These are phyloP conservation scores for Pichia deserticola DNA, from an alignment of 805 yeast species.

Conservation along the genomic window DNA sequence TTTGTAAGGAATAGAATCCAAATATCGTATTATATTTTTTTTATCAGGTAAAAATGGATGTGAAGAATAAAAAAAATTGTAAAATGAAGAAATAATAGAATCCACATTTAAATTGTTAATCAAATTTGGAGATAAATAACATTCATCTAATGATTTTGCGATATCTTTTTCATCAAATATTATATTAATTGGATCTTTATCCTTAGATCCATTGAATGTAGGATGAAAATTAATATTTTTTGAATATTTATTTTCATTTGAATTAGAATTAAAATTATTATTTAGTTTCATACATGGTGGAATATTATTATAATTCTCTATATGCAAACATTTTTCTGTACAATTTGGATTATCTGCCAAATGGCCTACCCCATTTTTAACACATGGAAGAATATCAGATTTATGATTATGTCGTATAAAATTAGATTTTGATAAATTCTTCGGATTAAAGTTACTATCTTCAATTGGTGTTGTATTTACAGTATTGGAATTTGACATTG, in stretches of 20 bases:
- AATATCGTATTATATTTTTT: slow-evolving; percentile 28
- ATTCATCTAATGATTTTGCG: slow-evolving; percentile 14
- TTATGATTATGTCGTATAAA: not conserved
- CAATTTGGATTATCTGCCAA: slow-evolving; percentile 17
- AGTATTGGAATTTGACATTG: not conserved
- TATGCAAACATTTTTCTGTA: slow-evolving; percentile 21
- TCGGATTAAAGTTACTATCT: not conserved
- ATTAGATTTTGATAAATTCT: too few relatives aligned
- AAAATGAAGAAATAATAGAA: slow-evolving; percentile 27
- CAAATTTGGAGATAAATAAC: slow-evolving; percentile 26
- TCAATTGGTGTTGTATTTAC: not conserved
- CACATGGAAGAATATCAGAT: slow-evolving; percentile 24
- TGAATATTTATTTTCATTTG: slow-evolving; percentile 7
- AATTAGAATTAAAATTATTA: not conserved
- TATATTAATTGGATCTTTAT: slow-evolving; percentile 17
- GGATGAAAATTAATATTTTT: slow-evolving; percentile 23
- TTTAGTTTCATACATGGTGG: slow-evolving; percentile 25
- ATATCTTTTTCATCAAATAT: slow-evolving; percentile 20
- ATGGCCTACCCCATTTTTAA: slow-evolving; percentile 18
- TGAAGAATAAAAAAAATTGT: slow-evolving; percentile 31
- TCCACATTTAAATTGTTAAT: slow-evolving; percentile 21
- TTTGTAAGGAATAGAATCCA: slow-evolving; percentile 29
- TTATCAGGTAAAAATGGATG: slow-evolving; percentile 44
- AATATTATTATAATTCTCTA: slow-evolving; percentile 19
- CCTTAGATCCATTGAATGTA: slow-evolving; percentile 25